Base-by-base conservation (phyloP, 2,329 filamentous ascomycete genomes). In the Penicillium sp. region DNA sequence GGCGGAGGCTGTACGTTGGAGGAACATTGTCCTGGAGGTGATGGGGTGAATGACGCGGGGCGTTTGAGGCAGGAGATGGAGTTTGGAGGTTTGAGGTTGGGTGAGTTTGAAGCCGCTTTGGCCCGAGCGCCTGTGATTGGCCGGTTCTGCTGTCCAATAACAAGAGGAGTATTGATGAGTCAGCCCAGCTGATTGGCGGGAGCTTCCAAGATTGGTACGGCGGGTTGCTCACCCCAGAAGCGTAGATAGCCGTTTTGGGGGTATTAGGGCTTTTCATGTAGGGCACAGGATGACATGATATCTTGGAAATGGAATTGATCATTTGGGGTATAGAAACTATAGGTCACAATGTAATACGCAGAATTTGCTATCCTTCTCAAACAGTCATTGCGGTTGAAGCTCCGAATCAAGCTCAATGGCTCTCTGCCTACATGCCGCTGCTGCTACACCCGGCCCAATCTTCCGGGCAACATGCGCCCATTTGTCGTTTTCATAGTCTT, bases 401-500 rank as follows among this genome's bases (percentile, higher is more conserved):
- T 59, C 50, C 18, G 16, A 46, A 16, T 36, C 41, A 56, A 70
- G 69, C 67, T 77, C 56, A 67, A 82, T 77, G 30, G 86, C 87
- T 66, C 91, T 88, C 67, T 96, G 91, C 72, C 88, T 88, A 76
- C 92, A 97, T 41, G 91, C 90, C 34, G 85, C 84, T 38, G 92
- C 90, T 35, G 91, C 94, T 70, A 96, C 95, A 43, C 92, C 91
- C 47, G 87, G 89, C 57, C 92, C 92, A 65, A 97, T 88, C 75
- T 96, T 96, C 67, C 89, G 89, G 56, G 92, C 88, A 59, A 96
- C 86, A 68, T 95, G 90, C 63, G 91, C 88, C 92, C 92, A 97
- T 70, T 91, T 91, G 73, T 96, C 91, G 76, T 73, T 69, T 58
- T 76, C 71, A 59, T 76, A 76, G 48, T 76, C 72, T 40, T 70